Conservation (phyloP, 73 alveolate genomes). For the Tetrahymena borealis region DNA sequence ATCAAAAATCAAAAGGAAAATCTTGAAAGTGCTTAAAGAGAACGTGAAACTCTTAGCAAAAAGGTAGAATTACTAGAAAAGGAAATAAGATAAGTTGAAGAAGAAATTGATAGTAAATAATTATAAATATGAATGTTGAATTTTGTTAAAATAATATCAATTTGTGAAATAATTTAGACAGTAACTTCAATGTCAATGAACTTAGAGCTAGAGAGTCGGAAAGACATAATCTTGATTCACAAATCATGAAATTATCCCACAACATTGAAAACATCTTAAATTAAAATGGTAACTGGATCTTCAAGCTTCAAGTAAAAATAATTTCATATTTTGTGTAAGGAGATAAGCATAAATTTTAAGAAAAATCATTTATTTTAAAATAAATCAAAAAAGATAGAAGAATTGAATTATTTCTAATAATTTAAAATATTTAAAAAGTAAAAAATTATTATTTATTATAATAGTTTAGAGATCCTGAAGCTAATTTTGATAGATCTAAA, state of each 20-base stretch:
- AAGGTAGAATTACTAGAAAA: conserved; percentile 53
- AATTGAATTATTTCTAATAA: not conserved
- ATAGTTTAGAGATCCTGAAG: conserved; percentile 70
- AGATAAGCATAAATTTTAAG: too few species aligned
- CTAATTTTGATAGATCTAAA: conserved; percentile 66
- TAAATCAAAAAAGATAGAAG: conserved; percentile 31
- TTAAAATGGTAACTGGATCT: not conserved
- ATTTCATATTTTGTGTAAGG: too few species aligned
- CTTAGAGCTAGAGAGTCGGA: conserved; percentile 36
- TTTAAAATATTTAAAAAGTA: conserved; percentile 33
- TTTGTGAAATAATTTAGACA: not conserved
- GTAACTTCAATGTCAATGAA: conserved; percentile 41
- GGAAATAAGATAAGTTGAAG: conserved; percentile 57
- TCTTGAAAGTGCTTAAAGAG: conserved; percentile 49
- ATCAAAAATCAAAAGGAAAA: conserved; percentile 61
- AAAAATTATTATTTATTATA: conserved; percentile 33
- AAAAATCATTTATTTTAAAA: too few species aligned
- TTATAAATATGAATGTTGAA: too few species aligned
- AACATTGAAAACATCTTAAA: not conserved
- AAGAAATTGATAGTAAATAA: conserved; percentile 44
- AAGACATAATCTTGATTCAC: conserved; percentile 3
- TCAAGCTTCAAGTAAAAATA: conserved; percentile 31
- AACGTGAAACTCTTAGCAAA: conserved; percentile 39
- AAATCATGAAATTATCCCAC: not conserved
- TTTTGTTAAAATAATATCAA: not conserved